Percentiles rank a stretch among this genome's conserved stretches.
Evolutionary conservation across 805 yeast species (phyloP).

Genomic region (Sugiyamaella mastotermitis): DNA sequence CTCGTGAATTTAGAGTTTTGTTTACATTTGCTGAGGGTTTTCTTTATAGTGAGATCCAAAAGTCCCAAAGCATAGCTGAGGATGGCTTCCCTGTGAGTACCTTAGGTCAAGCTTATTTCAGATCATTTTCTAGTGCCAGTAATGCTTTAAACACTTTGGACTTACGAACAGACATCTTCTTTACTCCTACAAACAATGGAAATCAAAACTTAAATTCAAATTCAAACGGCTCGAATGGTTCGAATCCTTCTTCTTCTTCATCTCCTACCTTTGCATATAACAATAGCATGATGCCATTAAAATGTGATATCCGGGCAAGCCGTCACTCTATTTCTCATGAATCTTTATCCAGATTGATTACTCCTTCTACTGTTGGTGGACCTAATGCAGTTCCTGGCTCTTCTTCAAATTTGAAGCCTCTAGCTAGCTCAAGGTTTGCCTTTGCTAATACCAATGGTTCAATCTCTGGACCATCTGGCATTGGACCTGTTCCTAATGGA

Average conservation of each 20-base stretch:
- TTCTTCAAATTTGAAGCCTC: background rate
- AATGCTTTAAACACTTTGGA: constrained; percentile 13
- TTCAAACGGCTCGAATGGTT: no score
- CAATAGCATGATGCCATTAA: constrained; percentile 7
- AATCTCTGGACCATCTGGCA: no score
- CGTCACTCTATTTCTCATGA: constrained; percentile 11
- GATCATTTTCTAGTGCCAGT: constrained; percentile 12
- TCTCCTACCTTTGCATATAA: constrained; percentile 11
- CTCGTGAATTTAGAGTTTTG: constrained; percentile 33
- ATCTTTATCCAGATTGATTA: constrained; percentile 7
- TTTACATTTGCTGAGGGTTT: constrained; percentile 36
- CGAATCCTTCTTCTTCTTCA: constrained; percentile 8
- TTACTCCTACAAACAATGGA: background rate
- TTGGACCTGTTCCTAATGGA: constrained; percentile 5
- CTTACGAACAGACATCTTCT: constrained; percentile 12
- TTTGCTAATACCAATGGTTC: constrained; percentile 7
- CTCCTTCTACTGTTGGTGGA: constrained; percentile 1
- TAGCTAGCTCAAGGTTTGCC: constrained; percentile 7
- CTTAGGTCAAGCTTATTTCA: constrained; percentile 18
- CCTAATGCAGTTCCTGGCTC: constrained; percentile 4
- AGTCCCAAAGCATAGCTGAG: constrained; percentile 21
- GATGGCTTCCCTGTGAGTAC: constrained; percentile 18
- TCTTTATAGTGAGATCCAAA: constrained; percentile 28
- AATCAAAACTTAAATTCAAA: background rate
- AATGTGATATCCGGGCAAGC: constrained; percentile 12